A percentile compares a stretch with the other conserved stretches of the same genome.
These are phyloP conservation scores for Coemansia reversa DNA, from an alignment of 192 early-diverging fungal genomes.

Conservation along the genomic window DNA sequence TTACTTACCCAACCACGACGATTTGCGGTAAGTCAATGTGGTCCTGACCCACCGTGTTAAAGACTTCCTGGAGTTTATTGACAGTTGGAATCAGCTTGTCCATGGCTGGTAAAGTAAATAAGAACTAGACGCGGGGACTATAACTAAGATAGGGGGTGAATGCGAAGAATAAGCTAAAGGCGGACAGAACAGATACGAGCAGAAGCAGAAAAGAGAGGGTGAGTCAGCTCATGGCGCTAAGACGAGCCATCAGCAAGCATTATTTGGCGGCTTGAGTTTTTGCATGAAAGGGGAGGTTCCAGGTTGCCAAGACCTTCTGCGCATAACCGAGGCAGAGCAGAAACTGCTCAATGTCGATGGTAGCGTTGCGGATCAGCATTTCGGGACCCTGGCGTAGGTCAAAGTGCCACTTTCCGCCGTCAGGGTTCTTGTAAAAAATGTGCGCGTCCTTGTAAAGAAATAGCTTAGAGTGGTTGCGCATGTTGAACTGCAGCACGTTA, in stretches of 20 bases:
- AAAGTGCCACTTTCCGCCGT: slow-evolving; percentile 48
- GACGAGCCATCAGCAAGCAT: neutral
- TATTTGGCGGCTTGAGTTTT: neutral
- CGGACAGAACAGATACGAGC: neutral
- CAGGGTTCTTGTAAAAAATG: slow-evolving; percentile 38
- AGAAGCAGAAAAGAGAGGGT: slow-evolving; percentile 3
- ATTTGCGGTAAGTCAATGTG: slow-evolving; percentile 81
- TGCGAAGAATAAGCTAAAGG: neutral
- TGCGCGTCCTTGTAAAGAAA: slow-evolving; percentile 47
- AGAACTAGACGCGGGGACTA: slow-evolving; percentile 4
- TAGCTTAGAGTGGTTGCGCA: slow-evolving; percentile 46
- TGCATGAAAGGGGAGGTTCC: slow-evolving; percentile 25
- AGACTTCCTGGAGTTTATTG: slow-evolving; percentile 80
- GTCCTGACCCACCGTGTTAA: slow-evolving; percentile 72
- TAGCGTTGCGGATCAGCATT: slow-evolving; percentile 40
- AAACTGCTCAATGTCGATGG: slow-evolving; percentile 45
- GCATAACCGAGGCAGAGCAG: slow-evolving; percentile 46
- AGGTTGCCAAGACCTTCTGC: slow-evolving; percentile 36
- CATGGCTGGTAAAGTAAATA: slow-evolving; percentile 47
- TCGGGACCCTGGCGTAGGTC: slow-evolving; percentile 46
- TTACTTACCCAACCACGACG: slow-evolving; percentile 71
- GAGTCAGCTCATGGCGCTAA: slow-evolving; percentile 5
- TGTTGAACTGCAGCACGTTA: slow-evolving; percentile 50
- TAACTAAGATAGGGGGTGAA: neutral
- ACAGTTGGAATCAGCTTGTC: slow-evolving; percentile 80